These are phyloP conservation scores for Venturia nashicola DNA, from an alignment of 2,329 filamentous ascomycete species.

Conservation along the genomic window DNA sequence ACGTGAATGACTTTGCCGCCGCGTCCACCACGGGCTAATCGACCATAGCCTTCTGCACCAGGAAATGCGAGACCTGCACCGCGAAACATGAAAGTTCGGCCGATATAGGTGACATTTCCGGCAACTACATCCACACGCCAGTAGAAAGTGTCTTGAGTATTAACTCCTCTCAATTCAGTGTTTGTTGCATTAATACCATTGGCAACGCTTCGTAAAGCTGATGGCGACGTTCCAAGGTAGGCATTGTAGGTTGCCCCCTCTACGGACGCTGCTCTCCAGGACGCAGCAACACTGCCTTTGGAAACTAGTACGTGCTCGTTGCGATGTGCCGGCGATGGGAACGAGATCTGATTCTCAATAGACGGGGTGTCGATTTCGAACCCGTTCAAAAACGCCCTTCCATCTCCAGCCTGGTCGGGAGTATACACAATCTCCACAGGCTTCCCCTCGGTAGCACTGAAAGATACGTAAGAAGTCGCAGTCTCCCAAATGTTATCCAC, in stretches of 20 bases:
- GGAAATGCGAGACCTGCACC: slow-evolving; percentile 30
- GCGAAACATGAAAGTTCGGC: slow-evolving; percentile 20
- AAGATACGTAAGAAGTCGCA: slow-evolving; percentile 17
- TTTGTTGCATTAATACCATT: background rate
- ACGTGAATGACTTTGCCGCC: slow-evolving; percentile 37
- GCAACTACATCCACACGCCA: background rate
- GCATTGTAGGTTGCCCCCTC: background rate
- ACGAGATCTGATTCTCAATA: slow-evolving; percentile 16
- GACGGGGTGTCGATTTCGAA: slow-evolving; percentile 20
- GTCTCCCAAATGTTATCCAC: slow-evolving; percentile 22
- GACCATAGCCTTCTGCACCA: slow-evolving; percentile 39
- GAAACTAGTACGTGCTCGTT: slow-evolving; percentile 18
- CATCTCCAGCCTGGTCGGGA: background rate
- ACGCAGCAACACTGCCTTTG: slow-evolving; percentile 12
- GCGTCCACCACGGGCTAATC: slow-evolving; percentile 34
- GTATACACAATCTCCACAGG: slow-evolving; percentile 15
- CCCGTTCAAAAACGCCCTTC: slow-evolving; percentile 19
- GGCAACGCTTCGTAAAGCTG: background rate
- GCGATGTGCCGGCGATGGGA: slow-evolving; percentile 18
- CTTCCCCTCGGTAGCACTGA: slow-evolving; percentile 14
- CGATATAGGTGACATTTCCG: slow-evolving; percentile 12
- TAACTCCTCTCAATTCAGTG: background rate
- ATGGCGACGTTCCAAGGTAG: background rate
- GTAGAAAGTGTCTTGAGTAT: background rate
- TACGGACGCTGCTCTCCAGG: slow-evolving; percentile 17